phyloP scores from a whole-genome alignment of 306 rosid species.

The Castanea sativa region DNA sequence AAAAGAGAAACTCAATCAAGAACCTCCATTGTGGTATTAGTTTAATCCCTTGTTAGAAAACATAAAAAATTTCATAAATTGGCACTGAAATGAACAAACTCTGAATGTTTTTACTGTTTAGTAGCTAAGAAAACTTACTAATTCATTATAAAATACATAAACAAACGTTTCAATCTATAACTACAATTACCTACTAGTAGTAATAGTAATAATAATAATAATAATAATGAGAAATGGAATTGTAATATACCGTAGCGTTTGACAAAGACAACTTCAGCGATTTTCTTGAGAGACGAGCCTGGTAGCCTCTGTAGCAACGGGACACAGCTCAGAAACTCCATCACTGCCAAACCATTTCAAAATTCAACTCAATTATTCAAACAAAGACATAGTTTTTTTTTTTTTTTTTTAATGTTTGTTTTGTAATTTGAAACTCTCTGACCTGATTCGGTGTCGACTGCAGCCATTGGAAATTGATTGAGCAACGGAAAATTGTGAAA shows the following conservation, averaged over 20 bases:
- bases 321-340: slow-evolving; percentile 76
- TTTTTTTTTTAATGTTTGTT: too few species aligned
- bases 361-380: background rate
- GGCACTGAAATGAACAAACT: background rate
- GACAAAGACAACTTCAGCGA: slow-evolving; percentile 49
- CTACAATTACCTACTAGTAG: background rate
- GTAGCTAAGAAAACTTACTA: background rate
- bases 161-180: too few species aligned
- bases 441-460: background rate
- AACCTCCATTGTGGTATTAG: too few species aligned
- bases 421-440: background rate
- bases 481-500: background rate
- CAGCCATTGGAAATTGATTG: too few species aligned
- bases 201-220: background rate
- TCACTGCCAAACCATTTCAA: slow-evolving; percentile 42
- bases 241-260: slow-evolving; percentile 55
- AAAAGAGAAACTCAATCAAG: too few species aligned
- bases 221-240: background rate
- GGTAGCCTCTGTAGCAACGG: slow-evolving; percentile 87
- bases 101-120: background rate
- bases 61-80: background rate
- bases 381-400: too few species aligned
- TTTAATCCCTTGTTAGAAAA: too few species aligned
- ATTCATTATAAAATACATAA: too few species aligned
- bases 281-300: slow-evolving; percentile 57